Evolutionary conservation across 768 basidiomycete genomes (phyloP), one percentile per base, ranked within the genome.

Genomic region (Filobasidium floriforme): DNA sequence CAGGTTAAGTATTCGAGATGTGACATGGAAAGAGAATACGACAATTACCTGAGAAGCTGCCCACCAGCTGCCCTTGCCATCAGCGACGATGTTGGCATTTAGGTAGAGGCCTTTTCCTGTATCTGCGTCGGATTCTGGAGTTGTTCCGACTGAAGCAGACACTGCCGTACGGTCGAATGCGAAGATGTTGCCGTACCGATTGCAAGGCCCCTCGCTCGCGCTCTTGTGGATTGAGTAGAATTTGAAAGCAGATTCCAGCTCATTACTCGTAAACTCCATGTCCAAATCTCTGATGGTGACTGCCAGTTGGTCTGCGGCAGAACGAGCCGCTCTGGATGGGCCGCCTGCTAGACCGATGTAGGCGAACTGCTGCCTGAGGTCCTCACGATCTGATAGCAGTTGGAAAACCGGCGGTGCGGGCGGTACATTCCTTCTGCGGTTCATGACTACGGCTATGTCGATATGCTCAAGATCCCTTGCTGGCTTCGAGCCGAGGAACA

Each of bases 101-200:
- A 79, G 44, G 65, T 79, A 79, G 26, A 60, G 69, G 7, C 70
- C 69, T 14, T 66, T 68, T 2, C 70, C 70, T 0, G 32, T 4
- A 37, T 3, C 32, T 9, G 9, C 4, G 3, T 66, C 69, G 32
- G 49, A 55, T 40, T 6, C 15, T 12, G 19, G 1, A 7, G 1
- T 26, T 32, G 4, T 55, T 2, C 19, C 44, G 40, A 1, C 49
- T 28, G n/a, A 14, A 59, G 37, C 28, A 28, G 29, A 61, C 1
- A 78, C 74, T 7, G 74, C 73, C 5, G 77, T 78, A 43, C 76
- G 66, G 63, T 77, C 77, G 66, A 76, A 78, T 9, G 77, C 74
- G 18, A 68, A 64, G 24, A 78, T 74, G 59, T 78, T 72, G 7
- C 66, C 65, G 61, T 78, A 78, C 24, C 77, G 72, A 61, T 78